Evolutionary conservation across 352 stramenopile genomes (phyloP).

Genomic region (Pythium folliculosum): DNA sequence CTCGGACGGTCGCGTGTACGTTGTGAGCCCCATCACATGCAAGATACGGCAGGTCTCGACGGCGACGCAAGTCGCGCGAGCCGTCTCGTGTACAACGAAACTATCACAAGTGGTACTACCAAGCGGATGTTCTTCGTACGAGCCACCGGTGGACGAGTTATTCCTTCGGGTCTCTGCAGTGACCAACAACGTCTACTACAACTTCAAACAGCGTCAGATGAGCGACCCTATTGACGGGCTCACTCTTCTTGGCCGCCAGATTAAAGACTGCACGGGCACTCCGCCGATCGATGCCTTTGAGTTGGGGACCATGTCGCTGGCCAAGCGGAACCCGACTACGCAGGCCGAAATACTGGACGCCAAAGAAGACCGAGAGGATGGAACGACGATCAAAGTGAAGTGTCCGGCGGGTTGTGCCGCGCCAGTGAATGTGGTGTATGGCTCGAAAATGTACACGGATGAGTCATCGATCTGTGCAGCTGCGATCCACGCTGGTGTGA

Average conservation of each 20-base stretch:
- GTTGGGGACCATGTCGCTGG: conserved; percentile 56
- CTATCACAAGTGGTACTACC: conserved; percentile 87
- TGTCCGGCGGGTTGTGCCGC: conserved; percentile 69
- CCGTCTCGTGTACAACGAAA: conserved; percentile 77
- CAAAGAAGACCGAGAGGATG: conserved; percentile 89
- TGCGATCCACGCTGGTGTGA: conserved; percentile 87
- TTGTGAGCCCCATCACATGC: conserved; percentile 91
- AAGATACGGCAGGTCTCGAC: conserved; percentile 85
- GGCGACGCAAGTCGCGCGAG: conserved; percentile 61
- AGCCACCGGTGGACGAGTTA: conserved; percentile 89
- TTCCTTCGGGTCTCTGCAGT: conserved; percentile 75
- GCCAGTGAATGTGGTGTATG: conserved; percentile 51
- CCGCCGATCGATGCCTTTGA: conserved; percentile 85
- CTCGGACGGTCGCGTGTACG: conserved; percentile 85
- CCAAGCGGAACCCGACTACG: conserved; percentile 24
- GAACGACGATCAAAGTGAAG: conserved; percentile 82
- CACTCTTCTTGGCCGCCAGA: conserved; percentile 58
- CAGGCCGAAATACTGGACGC: conserved; percentile 32
- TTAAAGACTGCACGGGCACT: conserved; percentile 92
- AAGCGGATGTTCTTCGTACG: conserved; percentile 94
- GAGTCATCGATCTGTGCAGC: conserved; percentile 89
- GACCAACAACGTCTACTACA: conserved; percentile 94
- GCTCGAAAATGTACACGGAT: conserved; percentile 85
- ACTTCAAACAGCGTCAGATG: conserved; percentile 61
- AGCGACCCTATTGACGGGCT: conserved; percentile 43